Evolutionary conservation across 2,329 filamentous ascomycete species (phyloP).

Genomic region (Apiospora pterosperma): DNA sequence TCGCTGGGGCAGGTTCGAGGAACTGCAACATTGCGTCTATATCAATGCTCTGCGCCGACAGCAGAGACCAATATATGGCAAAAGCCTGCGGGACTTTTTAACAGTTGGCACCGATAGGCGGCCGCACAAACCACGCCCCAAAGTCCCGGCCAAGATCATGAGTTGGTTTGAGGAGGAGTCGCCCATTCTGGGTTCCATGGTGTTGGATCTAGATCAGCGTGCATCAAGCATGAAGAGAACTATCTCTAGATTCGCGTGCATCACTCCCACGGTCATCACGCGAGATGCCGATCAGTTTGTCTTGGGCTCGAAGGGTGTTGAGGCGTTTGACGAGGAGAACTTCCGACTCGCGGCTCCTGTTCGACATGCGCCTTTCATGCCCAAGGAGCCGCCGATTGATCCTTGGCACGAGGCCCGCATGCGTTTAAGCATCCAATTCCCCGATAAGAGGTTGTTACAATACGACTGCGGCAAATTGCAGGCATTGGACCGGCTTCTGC

Average conservation of each 20-base stretch:
- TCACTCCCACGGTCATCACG: conserved; percentile 85
- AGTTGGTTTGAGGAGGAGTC: conserved; percentile 76
- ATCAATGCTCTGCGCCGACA: conserved; percentile 79
- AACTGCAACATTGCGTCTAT: conserved; percentile 77
- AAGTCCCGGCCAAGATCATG: conserved; percentile 59
- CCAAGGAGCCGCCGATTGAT: conserved; percentile 59
- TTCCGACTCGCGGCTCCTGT: conserved; percentile 55
- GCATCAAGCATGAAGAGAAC: conserved; percentile 69
- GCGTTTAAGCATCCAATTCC: conserved; percentile 91
- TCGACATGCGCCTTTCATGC: conserved; percentile 53
- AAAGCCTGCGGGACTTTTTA: conserved; percentile 70
- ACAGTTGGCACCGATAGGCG: conserved; percentile 60
- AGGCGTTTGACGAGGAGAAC: conserved; percentile 53
- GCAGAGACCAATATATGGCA: conserved; percentile 77
- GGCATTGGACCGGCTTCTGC: conserved; percentile 78
- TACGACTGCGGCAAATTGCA: conserved; percentile 98
- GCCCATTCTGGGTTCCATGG: conserved; percentile 58
- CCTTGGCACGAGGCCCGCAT: conserved; percentile 94
- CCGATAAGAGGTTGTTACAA: conserved; percentile 91
- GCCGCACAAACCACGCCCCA: conserved; percentile 58
- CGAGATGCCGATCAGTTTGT: conserved; percentile 69
- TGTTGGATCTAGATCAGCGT: conserved; percentile 72
- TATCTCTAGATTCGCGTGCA: conserved; percentile 85
- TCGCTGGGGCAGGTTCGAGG: conserved; percentile 68
- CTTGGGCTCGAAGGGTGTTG: conserved; percentile 57